Evolutionary conservation across 768 basidiomycete species (phyloP), one percentile per base, ranked within the genome.

Genomic region (Trametes meyenii): DNA sequence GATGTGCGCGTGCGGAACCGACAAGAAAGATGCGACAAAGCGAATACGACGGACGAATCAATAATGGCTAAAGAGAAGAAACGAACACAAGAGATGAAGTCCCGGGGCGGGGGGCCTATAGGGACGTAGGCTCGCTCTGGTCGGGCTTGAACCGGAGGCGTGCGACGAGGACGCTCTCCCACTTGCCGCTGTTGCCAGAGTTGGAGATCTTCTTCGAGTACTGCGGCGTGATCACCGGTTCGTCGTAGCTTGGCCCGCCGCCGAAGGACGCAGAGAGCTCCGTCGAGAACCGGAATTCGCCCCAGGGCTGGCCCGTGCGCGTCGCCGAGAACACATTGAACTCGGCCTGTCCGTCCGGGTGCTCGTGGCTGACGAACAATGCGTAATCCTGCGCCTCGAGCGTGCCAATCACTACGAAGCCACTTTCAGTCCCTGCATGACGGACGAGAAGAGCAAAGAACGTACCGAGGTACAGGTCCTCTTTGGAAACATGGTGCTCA

Each of bases 331-430:
- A 87, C 13, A 90, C 86, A 60, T 89, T 88, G 76, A 93, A 92
- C 69, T 87, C 46, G 16, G 71, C 83, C 75, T 83, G 82, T 3
- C 85, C 81, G 65, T 87, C 81, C 1, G 80, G 83, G 72, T 90
- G 88, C 60, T 78, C 77, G 60, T 91, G 87, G 66, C 88, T 88
- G 39, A 92, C 90, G 64, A 92, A 86, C 24, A 90, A 73, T 0
- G 85, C 91, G 72, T 90, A 89, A 58, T 89, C 87, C 0, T 84
- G 80, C 7, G 91, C 82, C 49, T 84, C 82, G 3, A 94, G 77
- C 0, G 87, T 81, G 4, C 92, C 92, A 35, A 92, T 83, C 23
- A 92, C 83, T 83, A 49, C 17, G 12, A 16, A 19, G 29, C 29
- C 21, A 26, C 23, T 5, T 5, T 14, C 23, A 13, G 14, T 6